Evolutionary conservation across 768 basidiomycete genomes (phyloP), one percentile per base, ranked within the genome.

Genomic region (Scleroderma citrinum): DNA sequence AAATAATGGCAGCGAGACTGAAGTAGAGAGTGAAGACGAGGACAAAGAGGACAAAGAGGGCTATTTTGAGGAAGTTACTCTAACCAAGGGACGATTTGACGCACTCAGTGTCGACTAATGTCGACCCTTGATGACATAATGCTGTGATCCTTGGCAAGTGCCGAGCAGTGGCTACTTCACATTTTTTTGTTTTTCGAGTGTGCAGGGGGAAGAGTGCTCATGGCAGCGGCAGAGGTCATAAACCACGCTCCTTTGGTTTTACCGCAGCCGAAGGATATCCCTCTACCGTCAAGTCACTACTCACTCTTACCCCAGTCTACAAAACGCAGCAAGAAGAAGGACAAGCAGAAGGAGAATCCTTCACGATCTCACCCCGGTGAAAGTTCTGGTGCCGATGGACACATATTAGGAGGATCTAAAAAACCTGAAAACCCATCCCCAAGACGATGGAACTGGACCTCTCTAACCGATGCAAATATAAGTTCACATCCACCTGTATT

Each of bases 401-500:
- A 53, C 36, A 47, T 23, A n/a, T 46, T 48, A 24, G 40, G 42
- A 21, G 41, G 42, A 11, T 17, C 23, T 43, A 39, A 12, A 43
- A 26, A 45, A 31, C n/a, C 46, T 8, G 44, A 52, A 36, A 41
- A 38, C 5, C 37, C 35, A 38, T 48, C 47, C 17, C 49, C 51
- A 10, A 61, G 58, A 50, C 54, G 34, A 56, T 69, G 67, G 86
- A 68, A 77, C 46, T 91, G 88, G 88, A 72, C 76, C 49, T 75
- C 79, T 42, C 71, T 92, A 49, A 81, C 87, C 34, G 85, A 89
- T 66, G 74, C 82, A 10, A 76, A 75, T 46, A 75, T 78, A 38
- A 85, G 77, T 56, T 76, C 71, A 53, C 75, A 76, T 34, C 78
- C 88, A 5, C 85, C 90, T 32, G 69, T 92, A 54, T 92, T 93